These are phyloP conservation scores for Alloascoidea hylecoeti DNA, from an alignment of 805 yeast species.

Conservation along the genomic window DNA sequence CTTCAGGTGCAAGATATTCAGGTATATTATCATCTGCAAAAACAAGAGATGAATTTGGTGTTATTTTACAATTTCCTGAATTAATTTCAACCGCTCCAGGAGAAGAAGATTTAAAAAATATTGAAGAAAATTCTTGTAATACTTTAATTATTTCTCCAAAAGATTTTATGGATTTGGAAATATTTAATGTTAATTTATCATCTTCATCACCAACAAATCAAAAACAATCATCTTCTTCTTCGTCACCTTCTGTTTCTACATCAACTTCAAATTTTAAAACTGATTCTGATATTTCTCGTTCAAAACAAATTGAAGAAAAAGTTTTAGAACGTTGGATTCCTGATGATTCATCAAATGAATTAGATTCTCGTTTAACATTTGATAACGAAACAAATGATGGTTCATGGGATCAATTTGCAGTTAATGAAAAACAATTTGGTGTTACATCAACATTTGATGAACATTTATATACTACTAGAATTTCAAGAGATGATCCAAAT, in stretches of 20 bases:
- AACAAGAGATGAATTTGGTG: slow-evolving; percentile 32
- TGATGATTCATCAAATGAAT: slow-evolving; percentile 24
- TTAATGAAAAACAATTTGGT: slow-evolving; percentile 82
- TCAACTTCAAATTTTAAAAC: slow-evolving; percentile 43
- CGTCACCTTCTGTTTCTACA: slow-evolving; percentile 8
- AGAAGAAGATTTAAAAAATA: slow-evolving; percentile 19
- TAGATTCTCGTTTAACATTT: slow-evolving; percentile 4
- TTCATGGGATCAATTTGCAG: slow-evolving; percentile 89
- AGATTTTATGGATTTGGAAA: slow-evolving; percentile 36
- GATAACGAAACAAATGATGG: slow-evolving; percentile 10
- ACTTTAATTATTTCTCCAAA: slow-evolving; percentile 30
- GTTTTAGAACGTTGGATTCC: slow-evolving; percentile 81
- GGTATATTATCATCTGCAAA: slow-evolving; percentile 42
- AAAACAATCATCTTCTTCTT: slow-evolving; percentile 7
- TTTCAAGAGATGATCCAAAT: slow-evolving; percentile 59
- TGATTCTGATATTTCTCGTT: slow-evolving; percentile 67
- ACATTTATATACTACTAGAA: slow-evolving; percentile 71
- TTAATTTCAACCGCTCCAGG: slow-evolving; percentile 20
- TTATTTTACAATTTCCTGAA: slow-evolving; percentile 39
- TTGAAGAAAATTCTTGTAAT: slow-evolving; percentile 23
- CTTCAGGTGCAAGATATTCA: slow-evolving; percentile 41
- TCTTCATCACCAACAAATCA: slow-evolving; percentile 7
- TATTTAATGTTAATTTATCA: slow-evolving; percentile 23
- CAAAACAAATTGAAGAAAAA: slow-evolving; percentile 36
- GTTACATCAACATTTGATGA: slow-evolving; percentile 78